Evolutionary conservation across 805 yeast species (phyloP), one percentile per base, ranked within the genome.

Genomic region (Starmerella floricola): DNA sequence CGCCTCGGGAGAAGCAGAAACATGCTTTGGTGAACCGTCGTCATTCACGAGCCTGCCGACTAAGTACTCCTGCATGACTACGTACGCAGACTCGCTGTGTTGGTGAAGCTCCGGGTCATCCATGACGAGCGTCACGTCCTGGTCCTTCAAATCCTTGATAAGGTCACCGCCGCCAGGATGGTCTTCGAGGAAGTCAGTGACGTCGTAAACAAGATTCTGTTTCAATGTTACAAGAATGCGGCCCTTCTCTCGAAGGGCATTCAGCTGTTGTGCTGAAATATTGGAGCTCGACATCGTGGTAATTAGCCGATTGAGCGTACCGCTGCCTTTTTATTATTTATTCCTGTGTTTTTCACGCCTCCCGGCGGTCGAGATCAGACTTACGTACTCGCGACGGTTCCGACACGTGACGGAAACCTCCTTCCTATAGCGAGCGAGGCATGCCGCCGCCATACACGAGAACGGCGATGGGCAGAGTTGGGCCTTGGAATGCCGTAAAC

Each of bases 41-140:
- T 3, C 10, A 12, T 26, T 8, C 10, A 2, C 29, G 51, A 88
- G 42, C 29, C 38, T 42, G n/a, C 88, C 74, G 47, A 84, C 61
- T 62, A 76, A 79, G 44, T 71, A 78, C 34, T 87, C 95, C 48
- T 79, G 82, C 49, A 88, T 65, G 72, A 87, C 79, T 40, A 83
- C 91, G 60, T 82, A 80, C 1, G 96, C 94, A 36, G 79, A 66
- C 48, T 82, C 88, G 4, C 91, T 77, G 61, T 88, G 95, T 38
- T 72, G 75, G 59, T 87, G 95, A 29, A 78, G 68, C 3, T 65
- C 64, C 17, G 66, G 67, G 55, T 88, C 96, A 6, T 78, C 76
- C 71, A 88, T 72, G 36, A 85, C 76, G 40, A 73, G 74, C 8
- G 95, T 83, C 44, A 61, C 56, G 44, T 66, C 71, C 44, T 54